Percentiles rank a stretch among this genome's conserved stretches.
phyloP scores from a whole-genome alignment of 2,329 filamentous ascomycete species.

The Colletotrichum truncatum region DNA sequence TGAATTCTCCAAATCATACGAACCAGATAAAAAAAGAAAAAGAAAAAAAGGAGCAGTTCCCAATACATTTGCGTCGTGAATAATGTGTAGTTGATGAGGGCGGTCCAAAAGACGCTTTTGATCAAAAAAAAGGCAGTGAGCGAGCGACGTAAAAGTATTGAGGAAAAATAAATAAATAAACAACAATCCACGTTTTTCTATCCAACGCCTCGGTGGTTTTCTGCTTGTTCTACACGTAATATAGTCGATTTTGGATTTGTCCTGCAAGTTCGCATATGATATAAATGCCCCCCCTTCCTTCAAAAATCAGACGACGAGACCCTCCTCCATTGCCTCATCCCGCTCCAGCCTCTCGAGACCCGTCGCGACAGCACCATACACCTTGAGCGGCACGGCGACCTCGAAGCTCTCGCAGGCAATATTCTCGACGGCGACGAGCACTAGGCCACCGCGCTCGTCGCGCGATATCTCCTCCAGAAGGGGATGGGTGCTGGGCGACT shows the following conservation, averaged over 20 bases:
- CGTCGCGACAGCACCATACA: constrained; percentile 74
- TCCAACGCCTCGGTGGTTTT: constrained; percentile 17
- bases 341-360: constrained; percentile 65
- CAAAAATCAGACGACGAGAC: constrained; percentile 46
- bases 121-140: too few species aligned
- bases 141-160: too few species aligned
- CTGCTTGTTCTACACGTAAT: constrained; percentile 13
- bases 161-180: neutral
- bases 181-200: constrained; percentile 4
- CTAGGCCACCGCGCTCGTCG: constrained; percentile 78
- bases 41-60: neutral
- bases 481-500: constrained; percentile 46
- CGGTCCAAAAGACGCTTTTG: too few species aligned
- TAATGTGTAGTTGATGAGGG: neutral
- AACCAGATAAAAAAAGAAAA: neutral
- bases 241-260: neutral
- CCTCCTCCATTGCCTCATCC: constrained; percentile 62
- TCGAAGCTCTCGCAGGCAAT: constrained; percentile 90
- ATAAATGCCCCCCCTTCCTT: too few species aligned
- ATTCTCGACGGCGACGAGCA: constrained; percentile 81
- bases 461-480: constrained; percentile 82
- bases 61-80: neutral
- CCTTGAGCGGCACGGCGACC: constrained; percentile 82
- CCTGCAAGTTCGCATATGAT: too few species aligned
- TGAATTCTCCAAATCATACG: too few species aligned